Base-by-base conservation (phyloP, 768 basidiomycete genomes). In the Kwoniella mangroviensis region DNA sequence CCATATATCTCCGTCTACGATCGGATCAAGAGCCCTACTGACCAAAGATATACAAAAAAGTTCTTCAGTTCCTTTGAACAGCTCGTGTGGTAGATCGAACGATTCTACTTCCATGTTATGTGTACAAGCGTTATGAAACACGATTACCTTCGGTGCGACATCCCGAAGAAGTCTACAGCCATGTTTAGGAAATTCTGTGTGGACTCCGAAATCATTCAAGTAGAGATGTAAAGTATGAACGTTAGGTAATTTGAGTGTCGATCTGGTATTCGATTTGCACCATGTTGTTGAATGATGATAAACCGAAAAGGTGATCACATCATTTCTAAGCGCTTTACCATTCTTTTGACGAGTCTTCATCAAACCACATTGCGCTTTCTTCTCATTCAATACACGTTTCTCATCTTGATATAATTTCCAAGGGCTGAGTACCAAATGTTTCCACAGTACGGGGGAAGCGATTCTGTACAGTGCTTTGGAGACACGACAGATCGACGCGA, bases 271-370 rank as follows among this genome's bases (percentile, higher is more conserved):
- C 12, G 58, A 60, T 21, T 41, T 15, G 41, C 58, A 60, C 58
- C 58, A 60, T 12, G 11, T 7, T 0, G 41, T 12, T 19, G 34
- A 41, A 22, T 60, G 58, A 43, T 60, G 58, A 24, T 42, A 60
- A 9, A 60, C 19, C 12, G 58, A 60, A 2, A 42, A 60, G 11
- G 41, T 60, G 15, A n/a, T 24, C 1, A 60, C 58, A 22, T 60
- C 40, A 19, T 60, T 43, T 22, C 41, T 60, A 11, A 60, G 22
- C 6, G 40, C 41, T 60, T 43, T 60, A n/a, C 58, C 41, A 22
- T 60, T 60, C 41, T 60, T 60, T 24, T 60, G 58, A 42, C 41
- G 58, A 45, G 34, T 60, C 21, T 60, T 60, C 58, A n/a, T 49
- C 9, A 4, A 13, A 7, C 45, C 45, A 49, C 15, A 49, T 17